phyloP scores from a whole-genome alignment of 208 protist genomes.

The Leishmania tropica region DNA sequence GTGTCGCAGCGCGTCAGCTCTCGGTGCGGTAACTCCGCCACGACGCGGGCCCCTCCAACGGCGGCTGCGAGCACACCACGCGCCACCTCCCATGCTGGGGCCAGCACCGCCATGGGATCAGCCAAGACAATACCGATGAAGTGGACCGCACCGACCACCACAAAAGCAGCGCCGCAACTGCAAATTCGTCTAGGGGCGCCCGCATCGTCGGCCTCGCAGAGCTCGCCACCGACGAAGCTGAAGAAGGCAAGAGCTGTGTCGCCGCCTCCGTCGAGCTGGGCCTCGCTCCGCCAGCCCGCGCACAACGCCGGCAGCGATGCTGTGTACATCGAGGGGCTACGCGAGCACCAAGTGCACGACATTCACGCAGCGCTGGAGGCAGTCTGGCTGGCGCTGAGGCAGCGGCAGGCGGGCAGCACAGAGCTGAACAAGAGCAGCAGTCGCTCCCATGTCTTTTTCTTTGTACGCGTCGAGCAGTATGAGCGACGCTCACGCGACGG shows the following conservation, averaged over 20 bases:
- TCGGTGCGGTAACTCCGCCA: background rate
- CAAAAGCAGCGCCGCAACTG: background rate
- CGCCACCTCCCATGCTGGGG: background rate
- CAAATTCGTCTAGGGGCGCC: background rate
- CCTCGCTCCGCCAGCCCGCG: background rate
- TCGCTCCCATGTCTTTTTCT: conserved; percentile 89
- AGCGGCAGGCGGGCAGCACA: conserved; percentile 67
- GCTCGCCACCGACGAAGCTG: background rate
- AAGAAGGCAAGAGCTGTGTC: background rate
- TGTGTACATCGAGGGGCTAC: conserved; percentile 57
- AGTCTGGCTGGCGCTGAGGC: conserved; percentile 36
- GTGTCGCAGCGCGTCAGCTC: background rate
- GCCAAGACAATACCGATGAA: background rate
- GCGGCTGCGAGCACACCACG: background rate
- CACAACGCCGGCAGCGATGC: background rate
- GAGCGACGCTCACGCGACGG: background rate
- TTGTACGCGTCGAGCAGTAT: conserved; percentile 47
- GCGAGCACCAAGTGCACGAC: conserved; percentile 36
- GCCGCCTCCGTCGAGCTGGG: background rate
- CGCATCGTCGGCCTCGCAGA: background rate
- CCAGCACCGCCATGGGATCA: background rate
- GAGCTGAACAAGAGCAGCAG: conserved; percentile 85
- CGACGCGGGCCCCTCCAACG: background rate
- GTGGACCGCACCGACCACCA: background rate
- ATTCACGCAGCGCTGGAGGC: conserved; percentile 44